These are phyloP conservation scores for Botrytis galanthina DNA, from an alignment of 2,329 filamentous ascomycete species.

Conservation along the genomic window DNA sequence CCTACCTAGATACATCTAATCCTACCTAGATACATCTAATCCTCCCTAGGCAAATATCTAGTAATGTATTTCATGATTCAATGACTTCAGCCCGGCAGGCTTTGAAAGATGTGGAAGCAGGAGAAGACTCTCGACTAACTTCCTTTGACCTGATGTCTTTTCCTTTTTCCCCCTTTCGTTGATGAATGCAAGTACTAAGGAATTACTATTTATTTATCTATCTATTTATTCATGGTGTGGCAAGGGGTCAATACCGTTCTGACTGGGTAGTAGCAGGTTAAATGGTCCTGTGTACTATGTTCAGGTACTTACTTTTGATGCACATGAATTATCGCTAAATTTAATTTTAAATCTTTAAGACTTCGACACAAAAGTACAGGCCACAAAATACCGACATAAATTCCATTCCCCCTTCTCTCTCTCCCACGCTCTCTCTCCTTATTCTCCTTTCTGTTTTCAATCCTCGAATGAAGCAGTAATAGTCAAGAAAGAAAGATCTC, in stretches of 20 bases:
- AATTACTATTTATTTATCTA: not conserved
- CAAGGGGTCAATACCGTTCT: not conserved
- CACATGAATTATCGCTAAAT: slow-evolving; percentile 13
- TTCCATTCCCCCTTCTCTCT: not conserved
- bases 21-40: not conserved
- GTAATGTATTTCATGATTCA: not conserved
- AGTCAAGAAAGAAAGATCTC: not conserved
- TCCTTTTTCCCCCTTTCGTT: not conserved
- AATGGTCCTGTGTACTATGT: not conserved
- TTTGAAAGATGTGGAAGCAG: not conserved
- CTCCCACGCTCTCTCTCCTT: not conserved
- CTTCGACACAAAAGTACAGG: slow-evolving; percentile 8
- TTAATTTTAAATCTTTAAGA: slow-evolving; percentile 12
- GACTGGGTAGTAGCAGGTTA: not conserved
- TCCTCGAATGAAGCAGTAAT: not conserved
- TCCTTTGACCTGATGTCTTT: not conserved
- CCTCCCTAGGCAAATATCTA: not conserved
- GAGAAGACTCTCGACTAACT: not conserved
- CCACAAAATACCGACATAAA: slow-evolving; percentile 2
- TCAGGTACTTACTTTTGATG: not conserved
- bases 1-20: too few relatives aligned
- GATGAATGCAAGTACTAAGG: not conserved
- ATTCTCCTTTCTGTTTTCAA: not conserved
- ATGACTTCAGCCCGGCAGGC: not conserved
- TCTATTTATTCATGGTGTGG: not conserved